Evolutionary conservation across 345 rosid species (phyloP), one percentile per base, ranked within the genome.

Genomic region (Clausena lansium): DNA sequence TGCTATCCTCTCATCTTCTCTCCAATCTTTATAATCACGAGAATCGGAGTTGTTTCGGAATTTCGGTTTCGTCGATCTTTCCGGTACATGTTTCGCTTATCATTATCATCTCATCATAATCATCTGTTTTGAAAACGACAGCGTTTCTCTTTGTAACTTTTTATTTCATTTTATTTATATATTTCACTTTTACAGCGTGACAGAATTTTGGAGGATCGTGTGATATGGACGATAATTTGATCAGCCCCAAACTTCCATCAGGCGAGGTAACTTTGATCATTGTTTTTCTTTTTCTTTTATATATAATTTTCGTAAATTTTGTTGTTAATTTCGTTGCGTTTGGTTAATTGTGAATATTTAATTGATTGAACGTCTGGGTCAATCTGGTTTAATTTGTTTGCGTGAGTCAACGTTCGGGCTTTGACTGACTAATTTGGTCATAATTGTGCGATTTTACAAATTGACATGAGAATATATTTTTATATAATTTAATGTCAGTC

Each of bases 241-340:
- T 79, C 82, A 7, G 76, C 28, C 54, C 78, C 71, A 75, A 78
- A 50, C 80, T 79, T 24, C 74, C 77, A 19, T 80, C 68, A 27
- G 59, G 36, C 64, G 78, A 86, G 83, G 88, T 79, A 64, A 17
- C 70, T 61, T 61, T 13, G 45, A 32, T 74, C 17, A 14, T 59
- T n/a, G 9, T 58, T 59, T 24, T 24, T 24, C n/a, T 9, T 38
- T 20, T 10, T 35, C 30, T 3, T 17, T 8, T 7, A 50, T 35
- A n/a, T n/a, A n/a, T 47, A 13, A 3, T n/a, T 61, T 13, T 22
- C 55, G 36, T 19, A 45, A 45, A 11, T 45, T 45, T 20, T 55
- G 25, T 54, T 11, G 9, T 55, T 13, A 5, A 32, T 13, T 57
- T 72, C 36, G 7, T 60, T 9, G 33, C 4, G 55, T 41, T 39